A percentile compares a stretch with the other conserved stretches of the same genome.
phyloP scores from a whole-genome alignment of 805 yeast species.

The Saccharomycopsis schoenii region DNA sequence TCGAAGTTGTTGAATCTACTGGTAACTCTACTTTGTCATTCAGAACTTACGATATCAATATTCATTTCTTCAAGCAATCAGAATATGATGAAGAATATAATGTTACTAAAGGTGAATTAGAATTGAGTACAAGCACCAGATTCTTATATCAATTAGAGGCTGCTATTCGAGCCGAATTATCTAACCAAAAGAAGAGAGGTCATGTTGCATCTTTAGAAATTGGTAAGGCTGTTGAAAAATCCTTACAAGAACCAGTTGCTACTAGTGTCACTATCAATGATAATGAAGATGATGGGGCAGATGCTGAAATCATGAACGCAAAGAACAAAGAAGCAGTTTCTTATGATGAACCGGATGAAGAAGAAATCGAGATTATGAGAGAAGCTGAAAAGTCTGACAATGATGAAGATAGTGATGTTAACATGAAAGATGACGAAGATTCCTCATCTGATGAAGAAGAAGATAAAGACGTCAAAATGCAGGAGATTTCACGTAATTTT shows the following conservation, averaged over 20 bases:
- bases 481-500: background rate
- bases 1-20: slow-evolving; percentile 80
- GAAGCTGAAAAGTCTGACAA: slow-evolving; percentile 64
- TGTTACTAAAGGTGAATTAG: slow-evolving; percentile 70
- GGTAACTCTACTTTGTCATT: slow-evolving; percentile 45
- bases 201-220: slow-evolving; percentile 40
- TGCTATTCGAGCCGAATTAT: slow-evolving; percentile 69
- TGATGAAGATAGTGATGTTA: slow-evolving; percentile 33
- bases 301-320: slow-evolving; percentile 47
- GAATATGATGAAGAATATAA: slow-evolving; percentile 89
- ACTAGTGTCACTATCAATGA: slow-evolving; percentile 26
- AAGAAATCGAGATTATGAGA: slow-evolving; percentile 83
- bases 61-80: slow-evolving; percentile 62
- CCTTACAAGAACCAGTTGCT: slow-evolving; percentile 36
- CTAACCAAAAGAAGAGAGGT: slow-evolving; percentile 60
- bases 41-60: slow-evolving; percentile 65
- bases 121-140: slow-evolving; percentile 48
- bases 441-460: slow-evolving; percentile 33
- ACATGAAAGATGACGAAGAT: slow-evolving; percentile 26
- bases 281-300: slow-evolving; percentile 46
- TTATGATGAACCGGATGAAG: slow-evolving; percentile 93
- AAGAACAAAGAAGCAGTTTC: slow-evolving; percentile 81
- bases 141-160: slow-evolving; percentile 66
- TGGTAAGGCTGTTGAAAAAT: slow-evolving; percentile 61
- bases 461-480: slow-evolving; percentile 26